Evolutionary conservation across 345 rosid species (phyloP), one percentile per base, ranked within the genome.

Genomic region (Eucalyptus curtisii): DNA sequence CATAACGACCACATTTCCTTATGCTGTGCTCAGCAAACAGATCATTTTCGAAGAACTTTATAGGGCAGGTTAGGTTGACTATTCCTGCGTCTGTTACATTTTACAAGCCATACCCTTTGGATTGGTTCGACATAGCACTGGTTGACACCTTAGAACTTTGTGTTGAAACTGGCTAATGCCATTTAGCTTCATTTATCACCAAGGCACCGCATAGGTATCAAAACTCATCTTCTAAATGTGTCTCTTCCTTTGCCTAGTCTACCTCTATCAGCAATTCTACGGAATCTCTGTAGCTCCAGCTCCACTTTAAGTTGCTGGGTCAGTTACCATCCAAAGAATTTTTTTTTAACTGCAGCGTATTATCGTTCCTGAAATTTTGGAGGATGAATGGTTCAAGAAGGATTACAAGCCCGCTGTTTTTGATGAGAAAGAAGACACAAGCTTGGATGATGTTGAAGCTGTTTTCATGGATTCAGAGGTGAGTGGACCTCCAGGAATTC

Each of bases 391-490:
- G 99, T 98, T 98, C 89, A 97, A 94, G 90, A 96, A 92, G 93
- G 97, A 86, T 90, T 96, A 96, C 86, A 95, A 94, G 91, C 94
- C 96, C n/a, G 96, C 99, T 7, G 94, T 95, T 49, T 98, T 97
- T 79, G 94, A 93, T 85, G 98, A 98, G 92, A 94, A 93, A 79
- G 92, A 93, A 87, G 92, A 95, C 87, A 89, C 98, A 52, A 97
- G 92, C 92, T 91, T 95, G 94, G 99, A 98, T 88, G 99, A 98
- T 89, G 94, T 98, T 48, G 98, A 97, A 89, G 98, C 99, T 87
- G 99, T 97, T 91, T 98, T 98, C 64, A 94, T 92, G 92, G 99
- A 98, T 91, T 94, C 98, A 8, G 95, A 95, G 90, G 99, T 96
- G 88, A 91, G 97, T 84, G 87, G 50, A 48, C 55, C 45, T 61